Conservation (phyloP, 2,329 filamentous ascomycete species). For the Septoria petroselini region DNA sequence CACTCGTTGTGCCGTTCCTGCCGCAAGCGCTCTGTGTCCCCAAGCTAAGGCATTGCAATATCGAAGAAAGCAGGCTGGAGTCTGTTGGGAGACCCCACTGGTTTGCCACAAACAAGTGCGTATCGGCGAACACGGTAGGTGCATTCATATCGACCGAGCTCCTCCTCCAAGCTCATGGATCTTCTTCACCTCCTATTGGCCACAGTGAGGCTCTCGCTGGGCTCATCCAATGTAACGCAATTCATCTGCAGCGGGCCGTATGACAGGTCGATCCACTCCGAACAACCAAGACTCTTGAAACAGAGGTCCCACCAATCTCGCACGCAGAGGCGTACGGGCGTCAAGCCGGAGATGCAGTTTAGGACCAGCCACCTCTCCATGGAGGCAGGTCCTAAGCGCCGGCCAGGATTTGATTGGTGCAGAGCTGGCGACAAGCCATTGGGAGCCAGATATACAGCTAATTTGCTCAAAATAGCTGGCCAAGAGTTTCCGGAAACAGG, state of each 20-base stretch:
- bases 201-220: neutral
- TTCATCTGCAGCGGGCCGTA: slow-evolving; percentile 16
- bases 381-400: slow-evolving; percentile 22
- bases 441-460: slow-evolving; percentile 7
- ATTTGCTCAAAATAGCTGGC: slow-evolving; percentile 24
- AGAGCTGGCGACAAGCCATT: slow-evolving; percentile 7
- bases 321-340: too few relatives aligned
- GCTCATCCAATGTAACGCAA: slow-evolving; percentile 15
- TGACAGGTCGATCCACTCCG: slow-evolving; percentile 12
- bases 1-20: slow-evolving; percentile 11
- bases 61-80: slow-evolving; percentile 10
- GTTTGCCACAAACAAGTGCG: slow-evolving; percentile 17
- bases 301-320: slow-evolving; percentile 15
- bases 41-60: slow-evolving; percentile 16
- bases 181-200: neutral
- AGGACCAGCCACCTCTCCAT: slow-evolving; percentile 20
- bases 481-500: neutral
- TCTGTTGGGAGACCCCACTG: slow-evolving; percentile 12
- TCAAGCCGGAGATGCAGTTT: slow-evolving; percentile 11
- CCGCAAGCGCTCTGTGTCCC: slow-evolving; percentile 25
- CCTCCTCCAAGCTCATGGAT: neutral
- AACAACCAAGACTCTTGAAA: slow-evolving; percentile 16
- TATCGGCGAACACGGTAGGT: neutral
- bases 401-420: slow-evolving; percentile 18
- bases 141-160: neutral